Conservation (phyloP, 2,329 filamentous ascomycete genomes). For the Mycocentrospora acerina region DNA sequence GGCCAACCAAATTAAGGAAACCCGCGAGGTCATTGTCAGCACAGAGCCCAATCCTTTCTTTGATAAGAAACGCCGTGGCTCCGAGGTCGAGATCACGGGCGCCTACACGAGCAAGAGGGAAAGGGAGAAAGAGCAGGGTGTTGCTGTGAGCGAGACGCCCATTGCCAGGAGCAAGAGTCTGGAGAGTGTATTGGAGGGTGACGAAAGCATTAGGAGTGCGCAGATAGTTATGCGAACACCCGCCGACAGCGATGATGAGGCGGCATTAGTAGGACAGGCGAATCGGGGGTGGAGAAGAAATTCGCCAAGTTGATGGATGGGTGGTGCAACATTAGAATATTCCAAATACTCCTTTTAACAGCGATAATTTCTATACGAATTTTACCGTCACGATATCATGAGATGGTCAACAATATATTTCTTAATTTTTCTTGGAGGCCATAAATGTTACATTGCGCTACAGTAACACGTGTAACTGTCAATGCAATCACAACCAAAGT, state of each 20-base stretch:
- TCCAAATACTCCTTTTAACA: too few relatives aligned
- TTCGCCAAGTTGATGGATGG: too few relatives aligned
- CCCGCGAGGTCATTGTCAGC: conserved; percentile 26
- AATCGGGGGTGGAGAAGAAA: too few relatives aligned
- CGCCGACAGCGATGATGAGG: conserved; percentile 27
- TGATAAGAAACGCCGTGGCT: conserved; percentile 5
- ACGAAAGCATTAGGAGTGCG: conserved; percentile 24
- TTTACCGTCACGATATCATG: too few relatives aligned
- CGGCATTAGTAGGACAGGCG: conserved; percentile 21
- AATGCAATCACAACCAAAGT: too few relatives aligned
- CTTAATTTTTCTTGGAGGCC: too few relatives aligned
- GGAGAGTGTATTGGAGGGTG: conserved; percentile 24
- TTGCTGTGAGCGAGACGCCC: conserved; percentile 13
- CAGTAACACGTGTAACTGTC: too few relatives aligned
- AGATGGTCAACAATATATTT: too few relatives aligned
- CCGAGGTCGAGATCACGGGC: conserved; percentile 13
- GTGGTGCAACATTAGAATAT: too few relatives aligned
- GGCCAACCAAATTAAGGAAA: conserved; percentile 35
- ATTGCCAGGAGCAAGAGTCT: conserved; percentile 18
- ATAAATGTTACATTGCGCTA: too few relatives aligned
- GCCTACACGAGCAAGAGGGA: not conserved
- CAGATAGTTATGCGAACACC: conserved; percentile 8
- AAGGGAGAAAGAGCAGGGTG: conserved; percentile 6
- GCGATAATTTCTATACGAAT: too few relatives aligned
- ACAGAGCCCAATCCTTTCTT: conserved; percentile 27